These are phyloP conservation scores for Tephrocybe sp. DNA, from an alignment of 768 basidiomycete species.

Conservation along the genomic window DNA sequence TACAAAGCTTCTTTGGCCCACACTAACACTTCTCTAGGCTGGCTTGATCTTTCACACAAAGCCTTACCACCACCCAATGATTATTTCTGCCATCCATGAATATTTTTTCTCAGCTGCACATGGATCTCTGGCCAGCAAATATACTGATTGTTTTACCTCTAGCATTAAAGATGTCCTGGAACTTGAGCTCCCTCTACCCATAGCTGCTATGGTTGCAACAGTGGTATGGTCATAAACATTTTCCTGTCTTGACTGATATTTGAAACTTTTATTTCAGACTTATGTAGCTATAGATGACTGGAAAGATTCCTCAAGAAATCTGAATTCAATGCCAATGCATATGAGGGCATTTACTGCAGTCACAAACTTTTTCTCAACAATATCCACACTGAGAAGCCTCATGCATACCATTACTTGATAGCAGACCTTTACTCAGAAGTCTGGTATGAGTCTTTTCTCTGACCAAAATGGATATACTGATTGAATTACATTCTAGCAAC, in stretches of 20 bases:
- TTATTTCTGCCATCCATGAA: neutral
- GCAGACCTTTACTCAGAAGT: neutral
- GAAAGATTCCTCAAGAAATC: slow-evolving; percentile 1
- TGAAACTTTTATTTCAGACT: neutral
- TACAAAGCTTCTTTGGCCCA: neutral
- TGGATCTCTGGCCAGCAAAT: neutral
- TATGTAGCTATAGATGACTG: slow-evolving; percentile 3
- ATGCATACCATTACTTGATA: neutral
- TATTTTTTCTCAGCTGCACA: neutral
- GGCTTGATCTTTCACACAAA: neutral
- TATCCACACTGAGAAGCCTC: neutral
- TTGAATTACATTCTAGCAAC: no score
- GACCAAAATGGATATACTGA: no score
- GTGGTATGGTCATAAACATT: neutral
- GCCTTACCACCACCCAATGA: slow-evolving; percentile 1
- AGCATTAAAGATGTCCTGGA: neutral
- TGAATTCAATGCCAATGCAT: slow-evolving; percentile 8
- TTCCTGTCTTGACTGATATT: neutral
- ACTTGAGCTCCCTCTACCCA: slow-evolving; percentile 1
- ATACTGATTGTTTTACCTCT: neutral
- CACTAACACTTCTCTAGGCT: neutral
- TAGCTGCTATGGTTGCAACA: slow-evolving; percentile 3
- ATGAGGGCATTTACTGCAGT: slow-evolving; percentile 6
- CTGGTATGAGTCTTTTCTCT: no score
- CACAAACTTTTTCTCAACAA: slow-evolving; percentile 10